phyloP scores from a whole-genome alignment of 169 alveolate species.

The Ichthyophthirius multifiliis region DNA sequence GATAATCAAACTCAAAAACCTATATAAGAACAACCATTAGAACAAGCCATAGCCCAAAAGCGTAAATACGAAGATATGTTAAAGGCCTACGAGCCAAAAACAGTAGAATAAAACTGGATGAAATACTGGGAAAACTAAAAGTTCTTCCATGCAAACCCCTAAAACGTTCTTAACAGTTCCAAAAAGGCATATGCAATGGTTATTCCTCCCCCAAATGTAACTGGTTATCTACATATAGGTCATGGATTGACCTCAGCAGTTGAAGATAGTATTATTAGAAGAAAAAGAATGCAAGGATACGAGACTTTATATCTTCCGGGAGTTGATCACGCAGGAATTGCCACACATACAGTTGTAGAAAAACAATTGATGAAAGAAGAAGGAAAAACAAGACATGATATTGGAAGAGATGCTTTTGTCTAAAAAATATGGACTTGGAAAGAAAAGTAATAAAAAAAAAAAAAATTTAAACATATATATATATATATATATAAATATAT shows the following conservation, averaged over 20 bases:
- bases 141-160: conserved; percentile 55
- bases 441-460: conserved; percentile 78
- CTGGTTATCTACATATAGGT: conserved; percentile 99
- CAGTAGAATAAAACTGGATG: conserved; percentile 36
- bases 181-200: conserved; percentile 91
- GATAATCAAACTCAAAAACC: not conserved
- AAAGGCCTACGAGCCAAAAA: conserved; percentile 30
- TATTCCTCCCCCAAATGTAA: conserved; percentile 99
- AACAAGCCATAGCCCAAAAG: not conserved
- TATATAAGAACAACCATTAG: not conserved
- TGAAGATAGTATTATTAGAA: conserved; percentile 96
- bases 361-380: conserved; percentile 92
- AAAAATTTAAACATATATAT: not conserved
- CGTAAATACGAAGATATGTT: not conserved
- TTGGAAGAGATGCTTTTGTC: conserved; percentile 95
- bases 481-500: not conserved
- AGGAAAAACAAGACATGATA: conserved; percentile 93
- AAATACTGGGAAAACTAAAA: conserved; percentile 37
- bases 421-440: conserved; percentile 98
- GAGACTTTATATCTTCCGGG: conserved; percentile 99
- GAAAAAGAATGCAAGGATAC: conserved; percentile 94
- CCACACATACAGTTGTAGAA: conserved; percentile 99
- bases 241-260: conserved; percentile 98
- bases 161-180: conserved; percentile 69
- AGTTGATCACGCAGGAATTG: conserved; percentile 99